These are phyloP conservation scores for Coprinellus micaceus DNA, from an alignment of 768 basidiomycete genomes.

Conservation along the genomic window DNA sequence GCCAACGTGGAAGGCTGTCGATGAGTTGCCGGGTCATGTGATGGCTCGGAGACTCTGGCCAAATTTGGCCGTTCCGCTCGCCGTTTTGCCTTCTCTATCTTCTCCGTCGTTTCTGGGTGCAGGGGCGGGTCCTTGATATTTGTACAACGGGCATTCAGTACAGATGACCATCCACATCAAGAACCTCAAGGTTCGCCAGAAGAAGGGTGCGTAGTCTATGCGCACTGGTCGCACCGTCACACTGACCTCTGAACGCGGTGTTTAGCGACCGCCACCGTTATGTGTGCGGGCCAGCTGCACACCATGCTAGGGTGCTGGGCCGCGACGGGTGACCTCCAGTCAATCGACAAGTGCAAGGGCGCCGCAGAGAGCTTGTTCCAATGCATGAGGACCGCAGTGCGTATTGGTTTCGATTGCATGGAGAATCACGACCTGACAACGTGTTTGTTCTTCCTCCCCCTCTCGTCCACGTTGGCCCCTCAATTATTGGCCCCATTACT, in stretches of 20 bases:
- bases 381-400: conserved; percentile 84
- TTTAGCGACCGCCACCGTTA: conserved; percentile 43
- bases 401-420: conserved; percentile 26
- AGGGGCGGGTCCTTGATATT: background rate
- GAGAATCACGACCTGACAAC: conserved; percentile 3
- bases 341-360: conserved; percentile 51
- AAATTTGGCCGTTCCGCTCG: background rate
- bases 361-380: conserved; percentile 60
- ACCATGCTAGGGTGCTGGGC: conserved; percentile 89
- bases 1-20: conserved; percentile 7
- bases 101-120: conserved; percentile 5
- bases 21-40: conserved; percentile 7
- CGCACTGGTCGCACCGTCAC: background rate
- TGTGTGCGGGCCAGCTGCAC: conserved; percentile 68
- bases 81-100: background rate
- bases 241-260: conserved; percentile 1
- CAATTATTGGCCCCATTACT: background rate
- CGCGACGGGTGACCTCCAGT: conserved; percentile 59
- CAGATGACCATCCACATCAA: conserved; percentile 66
- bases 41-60: background rate
- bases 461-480: background rate
- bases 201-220: conserved; percentile 62
- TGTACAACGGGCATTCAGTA: background rate
- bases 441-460: background rate
- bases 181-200: conserved; percentile 75